Conservation (phyloP, 73 alveolate genomes). For the Durusdinium trenchii region DNA sequence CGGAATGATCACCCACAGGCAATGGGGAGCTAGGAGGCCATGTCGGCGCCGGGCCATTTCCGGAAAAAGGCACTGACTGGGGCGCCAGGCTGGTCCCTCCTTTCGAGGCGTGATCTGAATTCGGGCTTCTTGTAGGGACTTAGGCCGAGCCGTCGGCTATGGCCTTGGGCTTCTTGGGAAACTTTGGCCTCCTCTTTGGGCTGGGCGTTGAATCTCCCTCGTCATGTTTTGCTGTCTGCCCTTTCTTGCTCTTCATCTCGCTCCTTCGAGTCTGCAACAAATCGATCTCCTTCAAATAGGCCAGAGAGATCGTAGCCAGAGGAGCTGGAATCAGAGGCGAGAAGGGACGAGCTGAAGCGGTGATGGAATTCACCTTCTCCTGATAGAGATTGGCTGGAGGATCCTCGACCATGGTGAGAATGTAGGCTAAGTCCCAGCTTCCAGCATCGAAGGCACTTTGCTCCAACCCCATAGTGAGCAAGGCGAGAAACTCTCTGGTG, state of each 20-base stretch:
- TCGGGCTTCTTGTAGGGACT: neutral
- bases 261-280: neutral
- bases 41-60: neutral
- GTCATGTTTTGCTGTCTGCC: neutral
- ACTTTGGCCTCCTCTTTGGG: neutral
- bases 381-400: neutral
- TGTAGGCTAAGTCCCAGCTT: neutral
- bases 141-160: neutral
- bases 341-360: neutral
- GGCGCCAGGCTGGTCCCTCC: neutral
- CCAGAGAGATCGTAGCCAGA: neutral
- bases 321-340: neutral
- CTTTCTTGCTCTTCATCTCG: neutral
- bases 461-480: neutral
- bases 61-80: neutral
- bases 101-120: neutral
- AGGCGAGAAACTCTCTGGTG: neutral
- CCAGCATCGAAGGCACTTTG: neutral
- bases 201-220: neutral
- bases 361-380: neutral
- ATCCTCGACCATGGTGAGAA: neutral
- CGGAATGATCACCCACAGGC: neutral
- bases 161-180: neutral
- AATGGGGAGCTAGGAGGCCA: neutral
- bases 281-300: neutral